Evolutionary conservation across 768 basidiomycete species (phyloP).

Genomic region (Boletus tylopilopsis): DNA sequence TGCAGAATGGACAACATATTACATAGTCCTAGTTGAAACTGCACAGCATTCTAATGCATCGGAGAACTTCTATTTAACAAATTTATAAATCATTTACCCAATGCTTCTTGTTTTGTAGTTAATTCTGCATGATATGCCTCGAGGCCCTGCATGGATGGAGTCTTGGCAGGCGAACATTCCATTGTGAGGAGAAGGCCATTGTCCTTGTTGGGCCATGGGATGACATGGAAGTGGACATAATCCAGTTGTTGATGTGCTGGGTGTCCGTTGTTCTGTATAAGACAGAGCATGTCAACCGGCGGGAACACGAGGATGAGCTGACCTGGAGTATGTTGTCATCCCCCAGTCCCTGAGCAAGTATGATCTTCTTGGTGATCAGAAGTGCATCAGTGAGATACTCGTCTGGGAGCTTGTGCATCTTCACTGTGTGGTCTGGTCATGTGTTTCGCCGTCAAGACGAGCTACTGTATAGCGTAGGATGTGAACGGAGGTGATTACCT

Average conservation of each 20-base stretch:
- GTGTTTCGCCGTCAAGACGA: no score
- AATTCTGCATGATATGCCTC: conserved; percentile 20
- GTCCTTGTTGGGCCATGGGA: conserved; percentile 73
- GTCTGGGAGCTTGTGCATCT: conserved; percentile 86
- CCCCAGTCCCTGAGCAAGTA: conserved; percentile 63
- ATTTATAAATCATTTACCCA: conserved; percentile 3
- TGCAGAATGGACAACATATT: no score
- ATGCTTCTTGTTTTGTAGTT: conserved; percentile 12
- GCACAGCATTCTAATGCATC: no score
- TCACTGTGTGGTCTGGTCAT: conserved; percentile 72
- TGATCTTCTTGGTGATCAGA: conserved; percentile 85
- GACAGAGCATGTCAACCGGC: background rate
- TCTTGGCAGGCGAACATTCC: conserved; percentile 49
- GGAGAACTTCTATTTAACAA: no score
- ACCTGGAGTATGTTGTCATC: conserved; percentile 88
- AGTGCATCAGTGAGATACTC: conserved; percentile 74
- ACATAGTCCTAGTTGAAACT: no score
- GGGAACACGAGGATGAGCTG: background rate
- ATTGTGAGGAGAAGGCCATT: conserved; percentile 69
- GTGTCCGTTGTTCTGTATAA: conserved; percentile 60
- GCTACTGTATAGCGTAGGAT: no score
- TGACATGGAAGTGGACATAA: conserved; percentile 92
- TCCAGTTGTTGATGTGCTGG: conserved; percentile 68
- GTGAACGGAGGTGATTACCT: no score
- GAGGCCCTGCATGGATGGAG: conserved; percentile 18